These are phyloP conservation scores for Termitomyces sp. DNA, from an alignment of 768 basidiomycete genomes.

Conservation along the genomic window DNA sequence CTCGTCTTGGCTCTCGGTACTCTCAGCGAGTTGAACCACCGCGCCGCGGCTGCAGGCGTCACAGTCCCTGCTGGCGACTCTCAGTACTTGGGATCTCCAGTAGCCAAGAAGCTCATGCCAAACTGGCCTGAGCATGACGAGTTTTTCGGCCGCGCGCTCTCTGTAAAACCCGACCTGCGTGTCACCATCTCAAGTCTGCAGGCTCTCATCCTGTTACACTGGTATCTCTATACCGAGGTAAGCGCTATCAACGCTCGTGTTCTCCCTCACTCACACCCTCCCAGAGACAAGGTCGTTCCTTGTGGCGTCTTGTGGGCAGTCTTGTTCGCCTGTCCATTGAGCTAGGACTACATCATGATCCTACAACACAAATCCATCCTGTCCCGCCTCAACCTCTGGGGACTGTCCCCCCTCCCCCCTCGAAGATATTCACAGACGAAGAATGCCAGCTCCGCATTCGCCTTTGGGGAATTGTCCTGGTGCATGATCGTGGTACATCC, in stretches of 20 bases:
- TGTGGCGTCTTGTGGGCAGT: slow-evolving; percentile 86
- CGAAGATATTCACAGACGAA: slow-evolving; percentile 56
- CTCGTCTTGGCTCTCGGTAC: slow-evolving; percentile 77
- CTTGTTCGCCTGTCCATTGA: slow-evolving; percentile 80
- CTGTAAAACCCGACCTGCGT: slow-evolving; percentile 75
- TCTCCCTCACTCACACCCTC: slow-evolving; percentile 7
- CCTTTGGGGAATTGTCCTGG: slow-evolving; percentile 79
- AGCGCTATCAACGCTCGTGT: slow-evolving; percentile 9
- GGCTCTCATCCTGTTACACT: slow-evolving; percentile 78
- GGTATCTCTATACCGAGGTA: slow-evolving; percentile 89
- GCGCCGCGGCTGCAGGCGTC: slow-evolving; percentile 47
- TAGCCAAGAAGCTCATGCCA: slow-evolving; percentile 59
- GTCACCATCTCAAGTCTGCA: slow-evolving; percentile 82
- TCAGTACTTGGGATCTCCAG: slow-evolving; percentile 29
- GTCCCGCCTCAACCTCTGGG: slow-evolving; percentile 24
- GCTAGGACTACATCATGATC: slow-evolving; percentile 83
- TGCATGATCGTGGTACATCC: slow-evolving; percentile 86
- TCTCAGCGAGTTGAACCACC: slow-evolving; percentile 75
- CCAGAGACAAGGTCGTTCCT: slow-evolving; percentile 82
- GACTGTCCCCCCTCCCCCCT: background rate
- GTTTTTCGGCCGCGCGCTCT: slow-evolving; percentile 75
- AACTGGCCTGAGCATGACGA: slow-evolving; percentile 80
- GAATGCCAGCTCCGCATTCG: slow-evolving; percentile 77
- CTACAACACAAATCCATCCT: slow-evolving; percentile 51
- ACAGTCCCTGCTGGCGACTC: slow-evolving; percentile 27